Percentiles rank a stretch among this genome's conserved stretches.
These are phyloP conservation scores for Ceratocystis eucalypticola DNA, from an alignment of 2,329 filamentous ascomycete genomes.

Conservation along the genomic window DNA sequence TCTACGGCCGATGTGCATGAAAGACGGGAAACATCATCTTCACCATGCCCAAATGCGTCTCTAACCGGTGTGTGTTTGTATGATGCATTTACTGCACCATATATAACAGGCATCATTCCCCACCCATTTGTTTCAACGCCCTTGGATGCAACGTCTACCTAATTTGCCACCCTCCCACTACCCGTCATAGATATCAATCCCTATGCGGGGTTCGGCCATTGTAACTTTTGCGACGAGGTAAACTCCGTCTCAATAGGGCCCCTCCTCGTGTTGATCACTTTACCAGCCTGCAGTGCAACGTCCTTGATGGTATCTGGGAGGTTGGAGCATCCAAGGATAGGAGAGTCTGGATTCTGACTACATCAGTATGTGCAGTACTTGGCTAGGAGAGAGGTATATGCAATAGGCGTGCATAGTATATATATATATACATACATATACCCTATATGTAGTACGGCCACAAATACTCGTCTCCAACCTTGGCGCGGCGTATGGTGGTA, in stretches of 20 bases:
- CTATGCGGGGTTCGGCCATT: not conserved
- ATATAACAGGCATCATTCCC: too few species aligned
- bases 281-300: not conserved
- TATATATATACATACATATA: too few species aligned
- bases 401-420: too few species aligned
- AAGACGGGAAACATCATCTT: conserved; percentile 35
- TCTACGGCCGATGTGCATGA: conserved; percentile 40
- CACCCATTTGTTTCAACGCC: too few species aligned
- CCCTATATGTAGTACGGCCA: too few species aligned
- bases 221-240: not conserved
- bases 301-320: not conserved
- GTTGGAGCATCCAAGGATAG: not conserved
- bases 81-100: not conserved
- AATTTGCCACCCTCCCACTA: not conserved
- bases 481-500: not conserved
- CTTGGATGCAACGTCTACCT: not conserved
- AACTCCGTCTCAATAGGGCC: not conserved
- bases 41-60: not conserved
- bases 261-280: not conserved
- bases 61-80: not conserved
- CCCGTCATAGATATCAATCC: not conserved
- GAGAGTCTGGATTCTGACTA: not conserved
- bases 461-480: too few species aligned
- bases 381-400: too few species aligned
- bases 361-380: too few species aligned